A percentile compares a stretch with the other conserved stretches of the same genome.
phyloP scores from a whole-genome alignment of 768 basidiomycete genomes.

The Multifurca ochricompacta region DNA sequence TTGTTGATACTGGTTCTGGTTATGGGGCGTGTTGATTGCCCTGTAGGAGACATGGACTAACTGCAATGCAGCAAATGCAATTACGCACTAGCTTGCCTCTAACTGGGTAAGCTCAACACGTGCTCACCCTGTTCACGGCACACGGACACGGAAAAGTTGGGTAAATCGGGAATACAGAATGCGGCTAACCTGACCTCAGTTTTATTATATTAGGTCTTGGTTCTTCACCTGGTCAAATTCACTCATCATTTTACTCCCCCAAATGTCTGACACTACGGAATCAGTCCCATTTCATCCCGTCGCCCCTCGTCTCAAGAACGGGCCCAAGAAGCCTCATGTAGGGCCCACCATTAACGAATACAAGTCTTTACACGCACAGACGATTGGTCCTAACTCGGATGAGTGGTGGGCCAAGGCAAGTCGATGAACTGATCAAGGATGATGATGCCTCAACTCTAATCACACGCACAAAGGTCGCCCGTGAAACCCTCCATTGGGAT shows the following conservation, averaged over 20 bases:
- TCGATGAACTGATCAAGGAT: not conserved
- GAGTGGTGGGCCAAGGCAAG: constrained; percentile 81
- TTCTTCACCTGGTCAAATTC: not conserved
- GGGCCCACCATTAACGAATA: constrained; percentile 78
- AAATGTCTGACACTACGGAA: constrained; percentile 25
- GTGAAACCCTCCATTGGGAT: constrained; percentile 77
- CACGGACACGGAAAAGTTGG: not conserved
- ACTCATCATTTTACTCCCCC: not conserved
- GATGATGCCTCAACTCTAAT: not conserved
- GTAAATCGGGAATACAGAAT: not conserved
- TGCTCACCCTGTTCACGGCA: not conserved
- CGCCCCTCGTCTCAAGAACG: constrained; percentile 62
- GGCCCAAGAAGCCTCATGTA: constrained; percentile 64
- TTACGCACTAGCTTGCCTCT: not conserved
- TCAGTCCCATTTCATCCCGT: constrained; percentile 53
- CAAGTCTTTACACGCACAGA: constrained; percentile 52
- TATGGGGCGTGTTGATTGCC: constrained; percentile 10
- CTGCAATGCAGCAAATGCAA: too few species aligned
- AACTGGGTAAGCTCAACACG: not conserved
- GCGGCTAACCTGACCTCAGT: not conserved
- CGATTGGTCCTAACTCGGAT: constrained; percentile 71
- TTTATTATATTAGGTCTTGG: not conserved
- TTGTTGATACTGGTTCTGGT: not conserved
- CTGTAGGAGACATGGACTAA: constrained; percentile 13
- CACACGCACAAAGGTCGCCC: constrained; percentile 44